phyloP scores from a whole-genome alignment of 2,329 filamentous ascomycete genomes.

The Thermothelomyces thermophilus region DNA sequence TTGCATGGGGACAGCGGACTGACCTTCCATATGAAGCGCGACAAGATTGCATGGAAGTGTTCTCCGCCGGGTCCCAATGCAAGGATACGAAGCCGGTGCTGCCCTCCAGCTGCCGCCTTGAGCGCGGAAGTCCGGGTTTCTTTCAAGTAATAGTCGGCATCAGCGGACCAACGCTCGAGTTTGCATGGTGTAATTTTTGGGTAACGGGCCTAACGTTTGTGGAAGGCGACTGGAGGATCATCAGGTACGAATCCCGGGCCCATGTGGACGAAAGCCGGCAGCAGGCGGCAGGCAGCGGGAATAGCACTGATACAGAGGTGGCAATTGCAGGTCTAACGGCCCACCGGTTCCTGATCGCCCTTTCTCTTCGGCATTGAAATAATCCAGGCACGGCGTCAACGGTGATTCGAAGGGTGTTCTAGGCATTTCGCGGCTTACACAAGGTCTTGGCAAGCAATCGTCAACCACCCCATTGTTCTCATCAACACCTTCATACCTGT shows the following conservation, averaged over 20 bases:
- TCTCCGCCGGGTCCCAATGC: background rate
- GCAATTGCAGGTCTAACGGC: background rate
- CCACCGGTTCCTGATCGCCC: conserved; percentile 3
- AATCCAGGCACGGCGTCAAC: background rate
- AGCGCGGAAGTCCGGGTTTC: conserved; percentile 7
- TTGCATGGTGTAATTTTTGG: conserved; percentile 14
- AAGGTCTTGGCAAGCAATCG: background rate
- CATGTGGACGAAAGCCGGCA: background rate
- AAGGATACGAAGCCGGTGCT: background rate
- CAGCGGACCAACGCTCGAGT: conserved; percentile 13
- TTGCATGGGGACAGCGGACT: background rate
- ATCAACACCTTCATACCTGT: background rate
- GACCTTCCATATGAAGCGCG: conserved; percentile 9
- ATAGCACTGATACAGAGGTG: background rate
- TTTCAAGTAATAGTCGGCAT: conserved; percentile 18
- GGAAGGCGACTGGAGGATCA: conserved; percentile 1
- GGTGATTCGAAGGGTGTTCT: background rate
- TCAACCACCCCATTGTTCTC: background rate
- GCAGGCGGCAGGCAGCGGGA: conserved; percentile 3
- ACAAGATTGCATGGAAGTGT: background rate
- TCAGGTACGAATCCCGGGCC: background rate
- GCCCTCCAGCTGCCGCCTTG: background rate
- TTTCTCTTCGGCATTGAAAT: conserved; percentile 2
- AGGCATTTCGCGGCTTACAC: conserved; percentile 6
- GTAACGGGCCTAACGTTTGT: conserved; percentile 4